Evolutionary conservation across 2,329 filamentous ascomycete genomes (phyloP).

Genomic region (Fusarium algeriense): DNA sequence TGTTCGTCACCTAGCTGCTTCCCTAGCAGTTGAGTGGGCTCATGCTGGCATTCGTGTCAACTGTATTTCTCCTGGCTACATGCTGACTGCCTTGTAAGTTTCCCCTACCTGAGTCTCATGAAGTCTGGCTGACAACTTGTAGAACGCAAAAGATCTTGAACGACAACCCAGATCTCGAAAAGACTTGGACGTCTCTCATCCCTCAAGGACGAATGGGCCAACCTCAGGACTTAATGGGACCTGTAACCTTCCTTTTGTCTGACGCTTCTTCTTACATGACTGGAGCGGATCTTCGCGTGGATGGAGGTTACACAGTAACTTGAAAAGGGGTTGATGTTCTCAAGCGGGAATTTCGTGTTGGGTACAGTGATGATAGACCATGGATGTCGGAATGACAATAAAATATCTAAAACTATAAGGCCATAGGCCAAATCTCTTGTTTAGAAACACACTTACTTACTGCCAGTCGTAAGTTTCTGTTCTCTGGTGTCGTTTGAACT

Average conservation of each 20-base stretch:
- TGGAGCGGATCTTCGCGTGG: conserved; percentile 82
- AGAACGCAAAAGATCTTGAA: conserved; percentile 95
- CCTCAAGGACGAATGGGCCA: conserved; percentile 93
- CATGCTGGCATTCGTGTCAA: conserved; percentile 89
- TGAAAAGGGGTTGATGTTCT: conserved; percentile 51
- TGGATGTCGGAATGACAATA: background rate
- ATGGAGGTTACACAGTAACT: conserved; percentile 85
- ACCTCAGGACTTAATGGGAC: conserved; percentile 92
- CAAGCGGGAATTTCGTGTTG: background rate
- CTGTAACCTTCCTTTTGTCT: conserved; percentile 86
- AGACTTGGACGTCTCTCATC: conserved; percentile 91
- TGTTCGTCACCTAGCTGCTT: conserved; percentile 86
- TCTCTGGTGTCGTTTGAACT: too few relatives aligned
- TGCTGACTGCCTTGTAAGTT: conserved; percentile 89
- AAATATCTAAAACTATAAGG: too few relatives aligned
- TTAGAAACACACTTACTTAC: too few relatives aligned
- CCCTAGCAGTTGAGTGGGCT: conserved; percentile 94
- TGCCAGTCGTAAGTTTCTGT: too few relatives aligned
- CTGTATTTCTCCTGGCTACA: conserved; percentile 94
- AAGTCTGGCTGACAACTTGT: background rate
- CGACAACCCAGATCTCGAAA: conserved; percentile 90
- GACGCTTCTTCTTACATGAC: conserved; percentile 80
- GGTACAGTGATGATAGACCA: background rate
- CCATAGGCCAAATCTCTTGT: too few relatives aligned
- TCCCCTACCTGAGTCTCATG: fast-evolving